Percentiles rank a stretch among this genome's conserved stretches.
Evolutionary conservation across 257 asterid genomes (phyloP).

Genomic region (Solanum habrochaites): DNA sequence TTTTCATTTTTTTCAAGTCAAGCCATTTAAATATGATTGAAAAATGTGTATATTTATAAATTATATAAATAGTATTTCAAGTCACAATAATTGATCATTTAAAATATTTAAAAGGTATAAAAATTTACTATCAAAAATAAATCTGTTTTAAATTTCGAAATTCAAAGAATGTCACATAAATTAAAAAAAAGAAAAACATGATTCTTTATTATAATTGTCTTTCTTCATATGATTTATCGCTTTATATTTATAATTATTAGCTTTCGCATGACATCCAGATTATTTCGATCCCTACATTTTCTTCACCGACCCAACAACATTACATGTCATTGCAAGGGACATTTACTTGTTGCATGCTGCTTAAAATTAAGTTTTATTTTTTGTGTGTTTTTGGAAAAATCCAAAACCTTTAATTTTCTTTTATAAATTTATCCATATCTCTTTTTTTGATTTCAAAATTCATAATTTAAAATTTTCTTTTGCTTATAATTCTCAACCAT

Average conservation of each 20-base stretch:
- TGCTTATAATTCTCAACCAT: not conserved
- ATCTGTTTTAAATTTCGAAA: too few relatives aligned
- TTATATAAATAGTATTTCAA: too few relatives aligned
- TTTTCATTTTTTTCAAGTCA: not conserved
- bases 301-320: not conserved
- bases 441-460: not conserved
- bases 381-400: not conserved
- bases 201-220: not conserved
- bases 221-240: not conserved
- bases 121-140: rapidly evolving
- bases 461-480: not conserved
- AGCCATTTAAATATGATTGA: too few relatives aligned
- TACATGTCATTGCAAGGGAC: not conserved
- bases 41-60: too few relatives aligned
- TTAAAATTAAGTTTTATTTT: not conserved
- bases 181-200: rapidly evolving
- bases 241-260: too few relatives aligned
- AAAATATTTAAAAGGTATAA: too few relatives aligned
- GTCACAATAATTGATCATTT: too few relatives aligned
- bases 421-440: not conserved
- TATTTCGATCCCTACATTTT: not conserved
- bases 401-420: not conserved
- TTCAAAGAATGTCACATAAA: rapidly evolving
- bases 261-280: rapidly evolving
- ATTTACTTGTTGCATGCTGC: not conserved